Percentiles rank a stretch among this genome's conserved stretches.
Conservation (phyloP, 2,329 filamentous ascomycete species). For the Fusarium mundagurra region DNA sequence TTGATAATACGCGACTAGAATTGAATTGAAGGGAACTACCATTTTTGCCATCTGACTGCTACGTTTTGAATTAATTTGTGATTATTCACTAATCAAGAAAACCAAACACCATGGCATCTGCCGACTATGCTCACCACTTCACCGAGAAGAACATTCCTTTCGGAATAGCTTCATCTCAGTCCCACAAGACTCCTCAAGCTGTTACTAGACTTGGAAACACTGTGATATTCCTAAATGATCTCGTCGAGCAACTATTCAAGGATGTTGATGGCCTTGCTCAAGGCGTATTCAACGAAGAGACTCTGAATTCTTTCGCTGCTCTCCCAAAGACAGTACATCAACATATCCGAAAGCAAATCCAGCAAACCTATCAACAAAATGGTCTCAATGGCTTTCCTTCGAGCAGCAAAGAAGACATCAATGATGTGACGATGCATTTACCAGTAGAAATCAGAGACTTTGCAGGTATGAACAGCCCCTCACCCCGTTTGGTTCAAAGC, state of each 20-base stretch:
- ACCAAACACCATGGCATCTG: background rate
- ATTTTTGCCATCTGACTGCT: too few species aligned
- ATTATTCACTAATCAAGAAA: rapidly evolving
- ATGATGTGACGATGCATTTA: constrained; percentile 55
- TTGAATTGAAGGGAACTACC: background rate
- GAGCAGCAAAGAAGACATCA: constrained; percentile 20
- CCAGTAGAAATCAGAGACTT: constrained; percentile 67
- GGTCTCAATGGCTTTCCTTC: constrained; percentile 7
- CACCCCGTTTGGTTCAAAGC: rapidly evolving
- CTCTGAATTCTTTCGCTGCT: constrained; percentile 21
- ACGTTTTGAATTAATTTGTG: rapidly evolving
- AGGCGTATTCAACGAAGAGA: background rate
- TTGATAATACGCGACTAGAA: background rate
- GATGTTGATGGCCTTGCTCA: constrained; percentile 36
- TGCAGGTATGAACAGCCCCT: constrained; percentile 38
- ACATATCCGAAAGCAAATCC: background rate
- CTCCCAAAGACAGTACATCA: background rate
- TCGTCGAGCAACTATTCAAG: constrained; percentile 47
- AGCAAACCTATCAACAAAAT: background rate
- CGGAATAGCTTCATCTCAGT: constrained; percentile 57
- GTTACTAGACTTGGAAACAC: constrained; percentile 61
- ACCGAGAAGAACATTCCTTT: constrained; percentile 64
- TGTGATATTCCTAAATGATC: constrained; percentile 61
- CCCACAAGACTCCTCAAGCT: constrained; percentile 52
- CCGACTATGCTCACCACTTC: constrained; percentile 52